Evolutionary conservation across 2,329 filamentous ascomycete species (phyloP).

Genomic region (Talaromyces sp.): DNA sequence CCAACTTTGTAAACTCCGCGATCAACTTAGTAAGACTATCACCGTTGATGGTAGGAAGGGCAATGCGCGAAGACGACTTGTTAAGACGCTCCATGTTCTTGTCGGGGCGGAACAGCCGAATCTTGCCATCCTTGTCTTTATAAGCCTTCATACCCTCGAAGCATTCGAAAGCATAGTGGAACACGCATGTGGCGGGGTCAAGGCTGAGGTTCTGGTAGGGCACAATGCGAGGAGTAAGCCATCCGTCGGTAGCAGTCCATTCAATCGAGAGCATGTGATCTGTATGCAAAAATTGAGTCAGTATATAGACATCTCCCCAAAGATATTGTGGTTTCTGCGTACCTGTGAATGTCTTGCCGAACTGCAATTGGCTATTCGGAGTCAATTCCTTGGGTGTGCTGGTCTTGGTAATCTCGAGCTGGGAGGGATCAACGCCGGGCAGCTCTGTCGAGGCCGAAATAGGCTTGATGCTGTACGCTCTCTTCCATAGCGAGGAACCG

Average conservation of each 20-base stretch:
- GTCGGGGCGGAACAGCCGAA: slow-evolving; percentile 89
- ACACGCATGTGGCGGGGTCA: slow-evolving; percentile 92
- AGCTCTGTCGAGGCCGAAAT: slow-evolving; percentile 40
- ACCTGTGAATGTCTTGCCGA: slow-evolving; percentile 90
- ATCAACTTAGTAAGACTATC: slow-evolving; percentile 77
- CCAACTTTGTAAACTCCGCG: slow-evolving; percentile 72
- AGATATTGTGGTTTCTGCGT: slow-evolving; percentile 25
- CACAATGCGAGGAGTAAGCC: slow-evolving; percentile 77
- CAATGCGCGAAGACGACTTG: slow-evolving; percentile 86
- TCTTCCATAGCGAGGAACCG: slow-evolving; percentile 45
- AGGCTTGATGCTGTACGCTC: slow-evolving; percentile 47
- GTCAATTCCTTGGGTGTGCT: slow-evolving; percentile 70
- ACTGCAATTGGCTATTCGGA: slow-evolving; percentile 79
- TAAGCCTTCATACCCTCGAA: slow-evolving; percentile 99
- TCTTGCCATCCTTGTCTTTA: slow-evolving; percentile 74
- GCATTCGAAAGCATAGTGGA: slow-evolving; percentile 97
- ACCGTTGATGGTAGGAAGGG: slow-evolving; percentile 79
- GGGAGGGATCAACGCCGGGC: slow-evolving; percentile 71
- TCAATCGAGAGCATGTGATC: slow-evolving; percentile 97
- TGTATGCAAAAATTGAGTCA: slow-evolving; percentile 37
- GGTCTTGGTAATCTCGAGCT: slow-evolving; percentile 73
- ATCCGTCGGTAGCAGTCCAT: slow-evolving; percentile 83
- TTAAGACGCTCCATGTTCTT: slow-evolving; percentile 97
- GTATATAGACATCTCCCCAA: background rate
- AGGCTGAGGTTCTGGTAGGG: slow-evolving; percentile 97